These are phyloP conservation scores for barley (Hordeum vulgare) DNA, from an alignment of 176 grass and related monocot genomes.

Conservation along the genomic window DNA sequence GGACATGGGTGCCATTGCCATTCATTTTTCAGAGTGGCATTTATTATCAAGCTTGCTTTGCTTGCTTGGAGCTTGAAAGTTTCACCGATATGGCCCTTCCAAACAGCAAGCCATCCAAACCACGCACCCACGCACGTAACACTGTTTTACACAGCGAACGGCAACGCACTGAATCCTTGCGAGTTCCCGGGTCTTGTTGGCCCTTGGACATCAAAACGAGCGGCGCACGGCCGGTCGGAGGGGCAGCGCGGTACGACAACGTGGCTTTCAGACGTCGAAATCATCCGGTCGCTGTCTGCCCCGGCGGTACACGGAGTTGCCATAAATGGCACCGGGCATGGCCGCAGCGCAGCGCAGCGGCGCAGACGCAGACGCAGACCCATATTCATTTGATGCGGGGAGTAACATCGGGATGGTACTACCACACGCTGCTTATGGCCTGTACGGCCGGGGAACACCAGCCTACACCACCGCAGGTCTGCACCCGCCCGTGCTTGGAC, in stretches of 20 bases:
- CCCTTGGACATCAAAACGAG: neutral
- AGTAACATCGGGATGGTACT: neutral
- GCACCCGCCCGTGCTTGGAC: neutral
- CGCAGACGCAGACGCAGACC: neutral
- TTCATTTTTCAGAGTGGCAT: neutral
- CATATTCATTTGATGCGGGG: neutral
- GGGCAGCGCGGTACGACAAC: neutral
- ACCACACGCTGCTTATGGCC: neutral
- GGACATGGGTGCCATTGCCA: neutral
- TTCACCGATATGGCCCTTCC: no score
- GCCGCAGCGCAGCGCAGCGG: neutral
- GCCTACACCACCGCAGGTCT: neutral
- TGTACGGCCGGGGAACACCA: neutral
- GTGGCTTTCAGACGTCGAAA: constrained; percentile 16
- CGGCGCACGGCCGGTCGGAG: neutral
- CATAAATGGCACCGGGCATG: constrained; percentile 23
- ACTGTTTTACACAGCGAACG: neutral
- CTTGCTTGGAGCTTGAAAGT: no score
- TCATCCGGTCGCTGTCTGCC: neutral
- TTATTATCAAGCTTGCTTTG: neutral
- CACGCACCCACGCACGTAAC: neutral
- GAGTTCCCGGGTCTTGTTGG: neutral
- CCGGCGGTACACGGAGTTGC: constrained; percentile 13
- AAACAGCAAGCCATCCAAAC: no score
- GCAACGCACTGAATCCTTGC: neutral